Percentiles rank a stretch among this genome's conserved stretches.
Conservation (phyloP, 768 basidiomycete genomes). For the Mycena rosella region DNA sequence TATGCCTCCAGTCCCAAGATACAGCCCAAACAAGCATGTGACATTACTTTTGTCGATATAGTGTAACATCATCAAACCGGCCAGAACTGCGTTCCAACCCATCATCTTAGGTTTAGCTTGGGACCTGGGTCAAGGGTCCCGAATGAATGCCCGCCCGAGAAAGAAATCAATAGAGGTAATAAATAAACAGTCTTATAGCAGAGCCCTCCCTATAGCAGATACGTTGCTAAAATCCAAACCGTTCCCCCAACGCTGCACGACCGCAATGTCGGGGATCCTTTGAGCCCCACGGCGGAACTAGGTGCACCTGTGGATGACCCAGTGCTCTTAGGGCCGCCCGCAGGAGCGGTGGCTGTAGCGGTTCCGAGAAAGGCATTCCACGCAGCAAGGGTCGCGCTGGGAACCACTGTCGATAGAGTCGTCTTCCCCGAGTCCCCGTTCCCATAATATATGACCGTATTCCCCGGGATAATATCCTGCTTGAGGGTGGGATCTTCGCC, state of each 20-base stretch:
- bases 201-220: too few relatives aligned
- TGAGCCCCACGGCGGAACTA: not conserved
- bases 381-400: conserved; percentile 49
- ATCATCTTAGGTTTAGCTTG: too few relatives aligned
- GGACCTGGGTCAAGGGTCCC: too few relatives aligned
- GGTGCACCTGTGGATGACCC: not conserved
- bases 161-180: conserved; percentile 4
- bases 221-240: not conserved
- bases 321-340: conserved; percentile 5
- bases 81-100: too few relatives aligned
- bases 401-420: conserved; percentile 51
- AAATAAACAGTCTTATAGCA: not conserved
- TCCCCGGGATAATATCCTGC: conserved; percentile 52
- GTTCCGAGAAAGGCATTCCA: conserved; percentile 49
- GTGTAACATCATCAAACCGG: too few relatives aligned
- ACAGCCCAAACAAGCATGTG: too few relatives aligned
- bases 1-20: too few relatives aligned
- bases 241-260: not conserved
- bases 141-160: conserved; percentile 3
- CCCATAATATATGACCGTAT: conserved; percentile 59
- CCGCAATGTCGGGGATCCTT: not conserved
- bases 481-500: conserved; percentile 56
- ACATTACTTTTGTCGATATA: too few relatives aligned
- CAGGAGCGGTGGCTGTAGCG: conserved; percentile 28
- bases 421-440: conserved; percentile 46